A percentile compares a stretch with the other conserved stretches of the same genome.
phyloP scores from a whole-genome alignment of 1,284 basidiomycete genomes.

The Heimioporus punctisporus region DNA sequence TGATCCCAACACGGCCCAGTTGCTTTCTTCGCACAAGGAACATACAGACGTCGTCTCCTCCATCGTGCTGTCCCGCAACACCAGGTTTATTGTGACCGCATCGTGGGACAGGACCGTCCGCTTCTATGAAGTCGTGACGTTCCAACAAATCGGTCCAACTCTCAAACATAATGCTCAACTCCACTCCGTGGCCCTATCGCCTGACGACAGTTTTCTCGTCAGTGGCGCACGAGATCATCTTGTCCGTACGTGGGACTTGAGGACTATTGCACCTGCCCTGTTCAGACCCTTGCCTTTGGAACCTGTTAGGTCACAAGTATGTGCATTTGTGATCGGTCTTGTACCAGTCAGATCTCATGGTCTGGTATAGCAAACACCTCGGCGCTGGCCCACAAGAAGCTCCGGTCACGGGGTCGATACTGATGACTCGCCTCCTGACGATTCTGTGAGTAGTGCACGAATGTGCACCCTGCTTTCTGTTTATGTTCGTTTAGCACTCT shows the following conservation, averaged over 20 bases:
- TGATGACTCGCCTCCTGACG: no score
- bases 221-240: conserved; percentile 14
- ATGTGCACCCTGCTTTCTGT: no score
- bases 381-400: no score
- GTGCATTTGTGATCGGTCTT: not conserved
- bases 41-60: conserved; percentile 18
- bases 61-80: conserved; percentile 11
- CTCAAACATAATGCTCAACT: conserved; percentile 16
- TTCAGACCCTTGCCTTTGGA: conserved; percentile 12
- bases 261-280: conserved; percentile 12
- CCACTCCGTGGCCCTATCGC: conserved; percentile 20
- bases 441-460: no score
- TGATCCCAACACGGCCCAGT: conserved; percentile 6
- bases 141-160: conserved; percentile 17
- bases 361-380: no score
- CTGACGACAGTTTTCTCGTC: conserved; percentile 12
- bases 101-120: conserved; percentile 26
- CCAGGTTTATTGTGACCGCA: conserved; percentile 23
- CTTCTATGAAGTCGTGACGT: conserved; percentile 21
- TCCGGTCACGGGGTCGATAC: no score
- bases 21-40: not conserved
- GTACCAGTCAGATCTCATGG: no score
- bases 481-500: no score
- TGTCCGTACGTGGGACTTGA: conserved; percentile 19
- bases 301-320: conserved; percentile 15